Percentiles rank a stretch among this genome's conserved stretches.
These are phyloP conservation scores for Nemania sp. DNA, from an alignment of 2,329 filamentous ascomycete species.

Conservation along the genomic window DNA sequence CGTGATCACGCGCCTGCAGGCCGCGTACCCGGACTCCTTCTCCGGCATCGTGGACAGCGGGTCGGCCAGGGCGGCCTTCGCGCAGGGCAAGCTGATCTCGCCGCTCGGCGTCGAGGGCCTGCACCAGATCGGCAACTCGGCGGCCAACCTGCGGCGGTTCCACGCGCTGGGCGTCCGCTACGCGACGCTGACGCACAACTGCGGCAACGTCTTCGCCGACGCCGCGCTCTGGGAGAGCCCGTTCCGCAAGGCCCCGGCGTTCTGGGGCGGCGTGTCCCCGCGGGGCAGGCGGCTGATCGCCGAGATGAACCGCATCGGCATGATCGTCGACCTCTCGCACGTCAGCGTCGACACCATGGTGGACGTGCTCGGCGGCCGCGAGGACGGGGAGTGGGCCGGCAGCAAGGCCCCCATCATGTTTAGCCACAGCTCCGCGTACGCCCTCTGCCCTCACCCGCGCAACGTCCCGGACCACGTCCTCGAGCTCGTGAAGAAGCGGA, in stretches of 20 bases:
- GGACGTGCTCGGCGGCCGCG: conserved; percentile 71
- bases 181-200: conserved; percentile 89
- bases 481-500: conserved; percentile 71
- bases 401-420: conserved; percentile 85
- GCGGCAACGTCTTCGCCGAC: conserved; percentile 88
- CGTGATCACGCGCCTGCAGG: conserved; percentile 62
- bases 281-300: conserved; percentile 70
- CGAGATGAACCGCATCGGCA: conserved; percentile 94
- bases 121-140: conserved; percentile 89
- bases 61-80: conserved; percentile 66
- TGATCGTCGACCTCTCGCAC: conserved; percentile 91
- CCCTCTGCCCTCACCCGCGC: conserved; percentile 82
- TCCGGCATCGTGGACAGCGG: conserved; percentile 65
- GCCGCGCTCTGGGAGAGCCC: conserved; percentile 70
- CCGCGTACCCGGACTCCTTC: conserved; percentile 58
- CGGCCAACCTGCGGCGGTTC: conserved; percentile 75
- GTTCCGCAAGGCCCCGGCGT: conserved; percentile 55
- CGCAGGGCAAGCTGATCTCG: conserved; percentile 69
- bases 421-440: conserved; percentile 82
- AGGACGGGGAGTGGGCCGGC: conserved; percentile 61
- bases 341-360: conserved; percentile 78
- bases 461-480: conserved; percentile 89
- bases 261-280: conserved; percentile 74
- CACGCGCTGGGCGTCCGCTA: conserved; percentile 82
- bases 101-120: conserved; percentile 84